Base-by-base conservation (phyloP, 352 stramenopile species). In the Globisporangium canariense region DNA sequence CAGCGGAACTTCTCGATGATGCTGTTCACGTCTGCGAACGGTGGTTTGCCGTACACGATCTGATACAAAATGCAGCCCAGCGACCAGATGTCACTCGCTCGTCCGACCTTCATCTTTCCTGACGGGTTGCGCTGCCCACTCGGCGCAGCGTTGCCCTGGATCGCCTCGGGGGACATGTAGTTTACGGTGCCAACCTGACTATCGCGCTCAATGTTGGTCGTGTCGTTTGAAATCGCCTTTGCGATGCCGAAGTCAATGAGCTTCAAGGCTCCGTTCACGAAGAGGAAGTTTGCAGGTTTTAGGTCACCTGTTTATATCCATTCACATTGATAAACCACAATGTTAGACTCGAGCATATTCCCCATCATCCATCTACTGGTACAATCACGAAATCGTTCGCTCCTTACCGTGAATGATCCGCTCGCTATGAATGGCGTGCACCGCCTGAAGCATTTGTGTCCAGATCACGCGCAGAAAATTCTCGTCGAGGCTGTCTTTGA, bases 171-270 rank as follows among this genome's bases (percentile, higher is more conserved):
- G 1, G 90, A 98, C 94, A 99, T 99, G 69, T 97, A 99, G 74
- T 98, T 98, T 14, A 98, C 81, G 0, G 96, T 99, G 30, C 96
- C 96, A 67, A 98, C 94, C 60, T 98, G 93, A 62, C 81, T 98
- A 65, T 99, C 96, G 47, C 94, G 81, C 66, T 98, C 93, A 61
- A 99, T 97, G 73, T 98, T 99, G 1, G 94, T 98, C 54, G 96
- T 98, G 66, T 99, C 96, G 64, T 98, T 97, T 34, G 83, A 97
- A 67, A 99, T 99, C n/a, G 94, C 91, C 63, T 98, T 98, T 7
- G 97, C 97, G 62, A 99, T 99, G 38, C 97, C 97, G 70, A 99
- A 99, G 73, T 99, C 97, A 62, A 99, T 99, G 0, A 99, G 78
- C 69, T 99, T 99, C 20, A 99, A 80, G 1, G 83, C 81, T 20